A percentile compares a stretch with the other conserved stretches of the same genome.
Conservation (phyloP, 495 filamentous ascomycete species). For the Talaromyces trachyspermus region DNA sequence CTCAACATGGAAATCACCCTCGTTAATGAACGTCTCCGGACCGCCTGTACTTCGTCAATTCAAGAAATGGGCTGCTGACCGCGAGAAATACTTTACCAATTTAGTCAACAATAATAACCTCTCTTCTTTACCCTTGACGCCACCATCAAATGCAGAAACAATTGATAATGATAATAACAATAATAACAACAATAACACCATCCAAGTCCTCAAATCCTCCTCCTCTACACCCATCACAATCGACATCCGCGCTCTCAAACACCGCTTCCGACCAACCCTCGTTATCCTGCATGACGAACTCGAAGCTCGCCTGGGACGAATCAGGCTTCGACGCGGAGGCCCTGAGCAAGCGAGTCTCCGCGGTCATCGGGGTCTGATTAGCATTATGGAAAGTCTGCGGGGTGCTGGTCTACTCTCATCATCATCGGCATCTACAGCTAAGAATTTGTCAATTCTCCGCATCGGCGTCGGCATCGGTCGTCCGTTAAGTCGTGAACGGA, state of each 20-base stretch:
- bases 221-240: constrained; percentile 7
- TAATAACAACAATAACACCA: not conserved
- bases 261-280: constrained; percentile 35
- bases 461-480: constrained; percentile 70
- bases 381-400: constrained; percentile 44
- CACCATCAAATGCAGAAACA: no score
- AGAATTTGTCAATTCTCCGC: constrained; percentile 34
- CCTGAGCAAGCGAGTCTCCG: constrained; percentile 43
- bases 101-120: no score
- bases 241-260: constrained; percentile 25
- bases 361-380: constrained; percentile 79
- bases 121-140: no score
- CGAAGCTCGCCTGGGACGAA: constrained; percentile 57
- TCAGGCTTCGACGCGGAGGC: constrained; percentile 52
- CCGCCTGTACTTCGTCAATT: constrained; percentile 31
- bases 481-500: constrained; percentile 48
- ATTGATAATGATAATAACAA: no score
- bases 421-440: not conserved
- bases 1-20: constrained; percentile 60
- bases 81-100: constrained; percentile 37
- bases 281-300: constrained; percentile 82
- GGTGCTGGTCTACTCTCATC: constrained; percentile 24
- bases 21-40: constrained; percentile 70
- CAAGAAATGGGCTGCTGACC: constrained; percentile 37
- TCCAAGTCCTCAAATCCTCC: not conserved